Evolutionary conservation across 2,329 filamentous ascomycete species (phyloP), one percentile per base, ranked within the genome.

Genomic region (Periglandula ipomoeae): DNA sequence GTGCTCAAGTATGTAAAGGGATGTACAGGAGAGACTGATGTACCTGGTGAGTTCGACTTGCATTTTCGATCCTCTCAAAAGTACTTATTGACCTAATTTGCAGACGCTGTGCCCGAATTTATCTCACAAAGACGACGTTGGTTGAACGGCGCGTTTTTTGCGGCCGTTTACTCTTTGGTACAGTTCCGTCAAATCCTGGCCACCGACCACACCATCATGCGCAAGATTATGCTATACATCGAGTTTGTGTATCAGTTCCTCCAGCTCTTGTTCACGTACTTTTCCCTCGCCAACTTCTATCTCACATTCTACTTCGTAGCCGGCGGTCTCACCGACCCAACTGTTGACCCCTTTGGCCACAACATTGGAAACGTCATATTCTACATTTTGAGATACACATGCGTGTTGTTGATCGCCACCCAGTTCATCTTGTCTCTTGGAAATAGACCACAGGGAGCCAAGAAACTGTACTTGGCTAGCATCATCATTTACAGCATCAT

Each of bases 61-160:
- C 11, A 19, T n/a, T 46, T 1, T 17, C 37, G 27, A 45, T 23
- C 10, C 3, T n/a, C 23, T 37, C 43, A 15, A 32, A 37, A 19
- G 5, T 4, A 17, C 46, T 19, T 50, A 54, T 62, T 65, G 54
- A 67, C 51, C 17, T n/a, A 55, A 32, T 20, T 23, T 9, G 3
- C 59, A 87, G 93, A 98, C 66, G 70, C 87, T 8, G 87, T 98
- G 2, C 90, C 94, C 2, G 93, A 98, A 60, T 98, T 98, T 62
- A 90, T 98, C 61, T 97, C 90, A 0, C 93, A 98, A 63, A 85
- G 93, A 61, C 82, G 93, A 63, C 82, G 93, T 67, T 98, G 93
- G 93, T 82, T 98, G 53, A 98, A 98, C 65, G 93, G 93, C 62
- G 93, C 93, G 56, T 98, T 98, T 73, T 98, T 98, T 65, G 94